phyloP scores from a whole-genome alignment of 2,329 filamentous ascomycete species.

The Fusarium udum region DNA sequence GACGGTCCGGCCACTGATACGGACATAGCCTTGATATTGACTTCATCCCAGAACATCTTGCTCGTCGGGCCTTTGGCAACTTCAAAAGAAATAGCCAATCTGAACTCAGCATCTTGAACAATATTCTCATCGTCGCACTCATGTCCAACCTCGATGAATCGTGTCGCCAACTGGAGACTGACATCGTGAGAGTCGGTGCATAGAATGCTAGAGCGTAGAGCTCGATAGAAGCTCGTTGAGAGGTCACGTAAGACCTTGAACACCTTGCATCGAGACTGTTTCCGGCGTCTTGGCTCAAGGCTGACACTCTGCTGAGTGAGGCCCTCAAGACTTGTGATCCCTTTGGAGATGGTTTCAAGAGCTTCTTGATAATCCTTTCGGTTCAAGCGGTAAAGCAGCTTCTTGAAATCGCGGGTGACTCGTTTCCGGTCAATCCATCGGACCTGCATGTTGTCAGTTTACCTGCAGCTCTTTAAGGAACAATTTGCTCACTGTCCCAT shows the following conservation, averaged over 20 bases:
- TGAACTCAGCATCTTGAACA: not conserved
- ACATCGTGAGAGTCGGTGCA: slow-evolving; percentile 8
- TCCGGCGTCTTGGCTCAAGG: slow-evolving; percentile 7
- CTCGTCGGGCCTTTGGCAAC: not conserved
- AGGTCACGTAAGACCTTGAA: slow-evolving; percentile 14
- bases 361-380: slow-evolving; percentile 17
- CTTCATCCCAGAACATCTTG: slow-evolving; percentile 13
- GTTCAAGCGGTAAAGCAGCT: not conserved
- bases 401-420: slow-evolving; percentile 10
- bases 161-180: not conserved
- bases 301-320: not conserved
- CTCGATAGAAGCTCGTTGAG: slow-evolving; percentile 16
- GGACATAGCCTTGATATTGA: not conserved
- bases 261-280: slow-evolving; percentile 10
- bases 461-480: accelerated
- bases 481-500: not conserved
- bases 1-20: accelerated
- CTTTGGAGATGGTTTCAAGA: not conserved
- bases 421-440: not conserved
- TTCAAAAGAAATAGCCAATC: slow-evolving; percentile 11
- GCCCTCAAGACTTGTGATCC: not conserved
- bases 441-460: not conserved
- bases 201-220: slow-evolving; percentile 10
- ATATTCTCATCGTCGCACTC: not conserved
- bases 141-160: not conserved